Percentiles rank a stretch among this genome's conserved stretches.
Evolutionary conservation across 768 basidiomycete genomes (phyloP).

Genomic region (Termitomyces sp.): DNA sequence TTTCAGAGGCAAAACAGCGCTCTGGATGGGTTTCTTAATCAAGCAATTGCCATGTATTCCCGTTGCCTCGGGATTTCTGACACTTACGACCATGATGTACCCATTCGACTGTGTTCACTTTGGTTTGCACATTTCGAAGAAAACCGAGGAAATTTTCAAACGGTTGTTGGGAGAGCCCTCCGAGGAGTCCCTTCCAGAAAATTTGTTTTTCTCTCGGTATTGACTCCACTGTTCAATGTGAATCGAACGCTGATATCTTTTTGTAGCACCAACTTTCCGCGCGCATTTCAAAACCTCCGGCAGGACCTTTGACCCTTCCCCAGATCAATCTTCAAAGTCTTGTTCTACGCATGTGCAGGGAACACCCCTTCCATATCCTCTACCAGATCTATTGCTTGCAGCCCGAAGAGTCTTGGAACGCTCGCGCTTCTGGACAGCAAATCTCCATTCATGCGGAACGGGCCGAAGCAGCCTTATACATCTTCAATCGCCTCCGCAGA

Average conservation of each 20-base stretch:
- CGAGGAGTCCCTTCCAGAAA: constrained; percentile 76
- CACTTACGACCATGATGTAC: constrained; percentile 68
- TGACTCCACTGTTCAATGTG: constrained; percentile 3
- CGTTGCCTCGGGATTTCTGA: constrained; percentile 68
- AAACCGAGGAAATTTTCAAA: constrained; percentile 36
- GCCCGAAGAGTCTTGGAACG: constrained; percentile 24
- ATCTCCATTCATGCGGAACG: constrained; percentile 52
- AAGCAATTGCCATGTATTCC: constrained; percentile 86
- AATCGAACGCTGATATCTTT: background rate
- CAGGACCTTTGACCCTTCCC: constrained; percentile 17
- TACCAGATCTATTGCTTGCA: constrained; percentile 84
- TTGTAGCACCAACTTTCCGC: constrained; percentile 83
- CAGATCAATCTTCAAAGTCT: constrained; percentile 62
- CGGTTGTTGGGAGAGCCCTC: constrained; percentile 41
- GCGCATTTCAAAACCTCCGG: constrained; percentile 55
- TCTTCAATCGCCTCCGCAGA: constrained; percentile 50
- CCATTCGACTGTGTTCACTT: constrained; percentile 81
- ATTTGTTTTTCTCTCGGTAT: constrained; percentile 78
- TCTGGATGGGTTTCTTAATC: constrained; percentile 59
- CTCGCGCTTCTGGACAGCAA: constrained; percentile 46
- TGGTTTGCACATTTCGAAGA: constrained; percentile 90
- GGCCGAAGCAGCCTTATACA: constrained; percentile 56
- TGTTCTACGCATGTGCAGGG: constrained; percentile 72
- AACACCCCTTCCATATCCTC: constrained; percentile 92
- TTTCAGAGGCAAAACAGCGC: constrained; percentile 53